A percentile compares a stretch with the other conserved stretches of the same genome.
phyloP scores from a whole-genome alignment of 2,329 filamentous ascomycete genomes.

The Ophiostoma triangulosporum region DNA sequence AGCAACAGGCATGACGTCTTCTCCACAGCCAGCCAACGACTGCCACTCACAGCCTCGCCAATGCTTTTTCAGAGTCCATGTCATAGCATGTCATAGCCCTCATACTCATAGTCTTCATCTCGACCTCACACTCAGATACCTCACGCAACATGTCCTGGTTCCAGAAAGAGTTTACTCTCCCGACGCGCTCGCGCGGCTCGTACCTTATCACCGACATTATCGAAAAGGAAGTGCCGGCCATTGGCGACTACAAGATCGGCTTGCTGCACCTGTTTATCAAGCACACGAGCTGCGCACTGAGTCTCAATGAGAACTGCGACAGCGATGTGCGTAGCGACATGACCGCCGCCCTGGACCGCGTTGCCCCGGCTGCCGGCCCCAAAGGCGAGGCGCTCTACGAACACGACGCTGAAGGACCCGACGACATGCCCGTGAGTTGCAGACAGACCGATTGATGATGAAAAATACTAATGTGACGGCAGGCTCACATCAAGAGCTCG shows the following conservation, averaged over 20 bases:
- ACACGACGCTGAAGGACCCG: conserved; percentile 70
- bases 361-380: conserved; percentile 65
- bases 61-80: neutral
- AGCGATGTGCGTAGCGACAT: conserved; percentile 80
- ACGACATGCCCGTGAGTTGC: conserved; percentile 75
- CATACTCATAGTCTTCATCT: too few species aligned
- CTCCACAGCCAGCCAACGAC: neutral
- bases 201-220: conserved; percentile 82
- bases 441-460: neutral
- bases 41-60: neutral
- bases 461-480: neutral
- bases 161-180: conserved; percentile 75
- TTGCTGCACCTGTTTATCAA: conserved; percentile 85
- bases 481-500: conserved; percentile 88
- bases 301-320: conserved; percentile 86
- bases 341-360: conserved; percentile 82
- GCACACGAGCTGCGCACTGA: conserved; percentile 84
- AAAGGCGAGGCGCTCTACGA: conserved; percentile 65
- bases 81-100: neutral
- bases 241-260: conserved; percentile 71
- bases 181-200: conserved; percentile 62
- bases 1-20: neutral
- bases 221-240: conserved; percentile 58
- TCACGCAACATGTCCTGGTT: conserved; percentile 63
- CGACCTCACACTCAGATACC: too few species aligned